Evolutionary conservation across 164 flowering plant genomes (phyloP).

Genomic region (Platanus orientalis): DNA sequence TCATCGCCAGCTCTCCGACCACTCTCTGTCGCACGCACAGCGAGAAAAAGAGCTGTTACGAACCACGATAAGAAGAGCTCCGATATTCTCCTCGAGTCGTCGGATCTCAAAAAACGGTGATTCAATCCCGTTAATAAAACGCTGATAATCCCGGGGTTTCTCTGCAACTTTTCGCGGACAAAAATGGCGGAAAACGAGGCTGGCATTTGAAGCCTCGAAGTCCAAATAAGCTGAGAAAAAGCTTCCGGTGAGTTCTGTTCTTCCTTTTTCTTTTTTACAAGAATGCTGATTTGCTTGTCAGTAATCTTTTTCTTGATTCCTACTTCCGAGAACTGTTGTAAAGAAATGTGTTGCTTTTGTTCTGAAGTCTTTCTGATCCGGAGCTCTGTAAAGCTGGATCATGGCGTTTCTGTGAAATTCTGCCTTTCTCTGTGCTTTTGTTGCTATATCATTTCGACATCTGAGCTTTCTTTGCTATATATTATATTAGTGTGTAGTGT

Average conservation of each 20-base stretch:
- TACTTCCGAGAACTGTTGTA: too few species aligned
- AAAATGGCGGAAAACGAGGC: neutral
- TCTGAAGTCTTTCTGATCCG: conserved; percentile 2
- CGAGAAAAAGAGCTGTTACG: too few species aligned
- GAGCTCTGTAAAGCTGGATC: neutral
- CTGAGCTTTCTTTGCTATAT: neutral
- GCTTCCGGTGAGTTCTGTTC: neutral
- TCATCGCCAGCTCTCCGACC: too few species aligned
- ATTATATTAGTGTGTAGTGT: too few species aligned
- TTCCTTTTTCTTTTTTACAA: neutral
- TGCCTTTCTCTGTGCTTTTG: neutral
- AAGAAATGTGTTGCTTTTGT: too few species aligned
- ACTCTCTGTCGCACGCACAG: too few species aligned
- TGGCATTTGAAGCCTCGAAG: conserved; percentile 4
- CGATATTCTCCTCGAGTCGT: too few species aligned
- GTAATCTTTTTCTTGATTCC: neutral
- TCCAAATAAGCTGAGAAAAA: neutral
- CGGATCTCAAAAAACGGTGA: too few species aligned
- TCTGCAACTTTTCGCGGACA: neutral
- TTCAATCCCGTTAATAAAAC: neutral
- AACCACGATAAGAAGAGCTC: too few species aligned
- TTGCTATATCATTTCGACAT: neutral
- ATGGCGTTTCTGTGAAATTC: conserved; percentile 8
- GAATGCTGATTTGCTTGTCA: neutral
- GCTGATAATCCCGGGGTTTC: neutral